Evolutionary conservation across 2,329 filamentous ascomycete genomes (phyloP), one percentile per base, ranked within the genome.

Genomic region (Ceratocystiopsis brevicomis): DNA sequence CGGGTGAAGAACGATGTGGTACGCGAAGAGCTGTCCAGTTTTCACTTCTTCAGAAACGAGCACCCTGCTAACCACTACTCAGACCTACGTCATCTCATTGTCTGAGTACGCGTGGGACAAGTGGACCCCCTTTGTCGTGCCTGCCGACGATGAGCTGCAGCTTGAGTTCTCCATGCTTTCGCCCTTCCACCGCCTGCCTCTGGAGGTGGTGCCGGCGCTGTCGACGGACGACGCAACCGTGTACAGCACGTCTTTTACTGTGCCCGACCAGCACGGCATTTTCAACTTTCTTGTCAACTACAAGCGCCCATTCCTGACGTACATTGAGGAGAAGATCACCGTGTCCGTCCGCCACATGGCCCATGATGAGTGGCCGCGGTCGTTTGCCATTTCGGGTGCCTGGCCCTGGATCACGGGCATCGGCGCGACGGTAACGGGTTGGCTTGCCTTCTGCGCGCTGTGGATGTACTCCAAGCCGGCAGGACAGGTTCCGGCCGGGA

Each of bases 161-260:
- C 82, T 98, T 48, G 90, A 98, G 62, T 95, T 96, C 68, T 87
- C 78, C 65, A 98, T 96, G 90, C 80, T 98, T 39, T 95, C 88
- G 1, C 88, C 90, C 45, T 96, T 95, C 75, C 81, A 95, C 65
- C 87, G 90, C 37, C 71, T 96, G 33, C 68, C 76, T 47, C 76
- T 98, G 38, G 36, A 45, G 18, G 70, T 73, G 15, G 50, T 51
- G 37, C 71, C 74, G 14, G 52, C 50, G 25, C 60, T 62, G 32
- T 67, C 67, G 21, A 79, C 76, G 1, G 61, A 68, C 44, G 78
- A 83, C 53, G 76, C 77, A 50, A 78, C 82, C 41, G 70, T 81
- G 48, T 98, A 79, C 67, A 70, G 71, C 49, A 70, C 73, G 39
- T 70, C 73, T 19, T 95, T 98, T 63, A 81, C 70, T 50, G 72